phyloP scores from a whole-genome alignment of 768 basidiomycete genomes.

The Phylloporus sp. region DNA sequence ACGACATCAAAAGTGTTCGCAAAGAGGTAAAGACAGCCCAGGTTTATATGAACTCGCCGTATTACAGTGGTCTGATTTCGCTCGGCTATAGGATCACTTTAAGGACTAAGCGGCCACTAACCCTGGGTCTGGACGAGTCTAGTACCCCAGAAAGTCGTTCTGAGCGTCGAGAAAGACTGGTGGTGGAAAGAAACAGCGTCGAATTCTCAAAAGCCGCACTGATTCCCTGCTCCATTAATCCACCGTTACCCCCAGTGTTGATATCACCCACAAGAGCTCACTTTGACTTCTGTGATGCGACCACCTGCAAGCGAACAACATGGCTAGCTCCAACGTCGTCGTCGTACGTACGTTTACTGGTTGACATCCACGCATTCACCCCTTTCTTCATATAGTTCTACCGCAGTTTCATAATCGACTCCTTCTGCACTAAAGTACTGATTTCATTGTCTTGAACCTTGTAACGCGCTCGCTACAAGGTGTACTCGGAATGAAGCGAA shows the following conservation, averaged over 20 bases:
- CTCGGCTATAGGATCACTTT: slow-evolving; percentile 2
- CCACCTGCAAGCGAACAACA: no score
- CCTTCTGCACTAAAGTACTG: neutral
- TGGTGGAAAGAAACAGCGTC: no score
- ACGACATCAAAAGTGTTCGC: slow-evolving; percentile 13
- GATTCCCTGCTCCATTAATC: neutral
- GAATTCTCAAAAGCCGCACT: no score
- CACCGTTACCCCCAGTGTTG: no score
- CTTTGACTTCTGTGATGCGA: no score
- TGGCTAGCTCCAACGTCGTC: no score
- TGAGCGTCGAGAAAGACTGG: slow-evolving; percentile 1
- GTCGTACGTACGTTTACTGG: neutral
- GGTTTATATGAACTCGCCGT: slow-evolving; percentile 18
- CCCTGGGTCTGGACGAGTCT: neutral
- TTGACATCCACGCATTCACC: neutral
- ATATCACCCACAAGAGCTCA: no score
- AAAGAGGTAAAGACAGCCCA: neutral
- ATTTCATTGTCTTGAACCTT: neutral
- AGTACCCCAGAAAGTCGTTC: neutral
- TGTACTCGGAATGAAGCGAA: neutral
- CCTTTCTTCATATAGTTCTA: neutral
- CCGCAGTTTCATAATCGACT: neutral
- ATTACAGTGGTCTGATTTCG: slow-evolving; percentile 15
- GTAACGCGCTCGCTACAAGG: neutral
- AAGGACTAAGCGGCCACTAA: neutral